Evolutionary conservation across 1,139 yeast genomes (phyloP).

Genomic region (Groenewaldozyma auringiensis): DNA sequence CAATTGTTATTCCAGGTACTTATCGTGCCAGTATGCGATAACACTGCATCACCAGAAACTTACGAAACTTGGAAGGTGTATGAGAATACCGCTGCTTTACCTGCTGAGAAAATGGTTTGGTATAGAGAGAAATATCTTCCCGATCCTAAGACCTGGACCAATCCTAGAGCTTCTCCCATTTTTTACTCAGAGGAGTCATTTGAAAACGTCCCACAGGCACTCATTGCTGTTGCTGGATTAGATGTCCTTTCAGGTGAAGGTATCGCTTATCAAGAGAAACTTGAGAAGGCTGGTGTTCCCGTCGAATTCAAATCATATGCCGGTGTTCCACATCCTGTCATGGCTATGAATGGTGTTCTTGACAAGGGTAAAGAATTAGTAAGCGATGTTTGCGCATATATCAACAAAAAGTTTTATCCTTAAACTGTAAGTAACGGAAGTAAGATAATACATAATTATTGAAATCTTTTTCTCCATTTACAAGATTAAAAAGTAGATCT

Average conservation of each 20-base stretch:
- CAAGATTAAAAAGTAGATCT: too few species aligned
- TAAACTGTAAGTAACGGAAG: neutral
- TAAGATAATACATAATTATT: neutral
- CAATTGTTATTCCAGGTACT: conserved; percentile 36
- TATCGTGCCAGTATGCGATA: conserved; percentile 43
- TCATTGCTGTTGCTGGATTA: conserved; percentile 38
- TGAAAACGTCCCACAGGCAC: conserved; percentile 35
- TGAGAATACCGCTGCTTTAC: conserved; percentile 38
- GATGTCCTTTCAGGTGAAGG: conserved; percentile 41
- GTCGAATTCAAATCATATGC: conserved; percentile 33
- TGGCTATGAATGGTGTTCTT: conserved; percentile 26
- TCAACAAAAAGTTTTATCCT: conserved; percentile 4
- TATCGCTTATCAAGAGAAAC: conserved; percentile 37
- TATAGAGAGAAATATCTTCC: conserved; percentile 38
- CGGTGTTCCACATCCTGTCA: conserved; percentile 43
- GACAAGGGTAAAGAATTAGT: conserved; percentile 8
- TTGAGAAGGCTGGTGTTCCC: conserved; percentile 34
- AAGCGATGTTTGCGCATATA: conserved; percentile 6
- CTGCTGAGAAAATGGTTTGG: conserved; percentile 44
- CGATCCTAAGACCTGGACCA: conserved; percentile 34
- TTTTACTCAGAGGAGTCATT: conserved; percentile 30
- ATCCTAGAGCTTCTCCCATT: conserved; percentile 37
- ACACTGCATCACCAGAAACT: conserved; percentile 35
- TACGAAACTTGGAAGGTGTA: conserved; percentile 36
- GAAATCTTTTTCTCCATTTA: too few species aligned